A percentile compares a stretch with the other conserved stretches of the same genome.
These are phyloP conservation scores for Neonectria punicea DNA, from an alignment of 2,329 filamentous ascomycete species.

Conservation along the genomic window DNA sequence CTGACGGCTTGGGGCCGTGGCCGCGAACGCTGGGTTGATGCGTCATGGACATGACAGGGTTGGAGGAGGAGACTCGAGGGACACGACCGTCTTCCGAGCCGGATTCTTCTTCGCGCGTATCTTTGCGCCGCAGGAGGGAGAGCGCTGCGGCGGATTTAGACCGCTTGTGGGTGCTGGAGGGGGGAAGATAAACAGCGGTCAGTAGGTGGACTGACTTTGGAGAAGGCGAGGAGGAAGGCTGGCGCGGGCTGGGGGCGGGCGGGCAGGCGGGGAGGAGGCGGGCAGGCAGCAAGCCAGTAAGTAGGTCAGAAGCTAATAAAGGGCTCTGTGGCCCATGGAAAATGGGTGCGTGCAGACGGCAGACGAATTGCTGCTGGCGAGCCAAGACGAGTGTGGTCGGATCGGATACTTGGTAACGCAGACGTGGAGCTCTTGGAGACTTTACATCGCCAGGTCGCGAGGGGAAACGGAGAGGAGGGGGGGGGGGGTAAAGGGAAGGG, in stretches of 20 bases:
- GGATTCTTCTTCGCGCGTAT: conserved; percentile 63
- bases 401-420: neutral
- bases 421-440: conserved; percentile 7
- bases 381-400: neutral
- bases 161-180: conserved; percentile 57
- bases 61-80: conserved; percentile 46
- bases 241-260: conserved; percentile 14
- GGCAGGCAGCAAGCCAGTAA: too few species aligned
- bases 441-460: conserved; percentile 2
- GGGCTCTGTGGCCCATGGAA: conserved; percentile 33
- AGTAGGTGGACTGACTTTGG: conserved; percentile 43
- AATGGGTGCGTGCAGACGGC: conserved; percentile 23
- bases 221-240: conserved; percentile 16
- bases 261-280: conserved; percentile 8
- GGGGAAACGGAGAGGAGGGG: conserved; percentile 4
- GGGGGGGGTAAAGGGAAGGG: neutral
- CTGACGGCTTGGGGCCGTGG: conserved; percentile 60
- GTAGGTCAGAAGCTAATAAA: conserved; percentile 27
- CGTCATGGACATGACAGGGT: conserved; percentile 50
- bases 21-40: conserved; percentile 51
- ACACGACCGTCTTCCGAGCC: conserved; percentile 62
- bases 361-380: conserved; percentile 10
- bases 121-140: conserved; percentile 65
- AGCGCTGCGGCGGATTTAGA: conserved; percentile 64
- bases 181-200: conserved; percentile 43